A percentile compares a stretch with the other conserved stretches of the same genome.
These are phyloP conservation scores for Hypoxylon sp. DNA, from an alignment of 2,329 filamentous ascomycete genomes.

Conservation along the genomic window DNA sequence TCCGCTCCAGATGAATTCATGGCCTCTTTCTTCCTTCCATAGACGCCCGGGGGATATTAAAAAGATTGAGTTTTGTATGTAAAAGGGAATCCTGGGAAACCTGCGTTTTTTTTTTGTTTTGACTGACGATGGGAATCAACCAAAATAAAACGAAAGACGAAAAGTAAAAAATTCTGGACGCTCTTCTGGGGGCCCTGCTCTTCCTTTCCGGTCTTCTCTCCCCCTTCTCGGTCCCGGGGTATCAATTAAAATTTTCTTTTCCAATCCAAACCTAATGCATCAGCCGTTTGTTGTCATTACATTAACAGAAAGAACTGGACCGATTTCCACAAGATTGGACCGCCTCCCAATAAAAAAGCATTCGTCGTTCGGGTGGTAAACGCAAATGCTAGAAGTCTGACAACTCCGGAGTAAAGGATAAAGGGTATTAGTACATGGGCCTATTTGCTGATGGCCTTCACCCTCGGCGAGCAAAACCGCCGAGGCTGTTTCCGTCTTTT, in stretches of 20 bases:
- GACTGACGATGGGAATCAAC: no score
- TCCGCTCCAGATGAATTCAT: slow-evolving; percentile 25
- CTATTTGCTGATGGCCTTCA: no score
- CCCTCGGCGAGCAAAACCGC: not conserved
- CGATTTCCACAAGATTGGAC: slow-evolving; percentile 16
- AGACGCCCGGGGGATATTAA: slow-evolving; percentile 30
- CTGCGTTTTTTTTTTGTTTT: no score
- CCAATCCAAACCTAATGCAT: slow-evolving; percentile 37
- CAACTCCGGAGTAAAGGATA: slow-evolving; percentile 26
- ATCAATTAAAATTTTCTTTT: slow-evolving; percentile 40
- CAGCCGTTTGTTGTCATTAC: slow-evolving; percentile 43
- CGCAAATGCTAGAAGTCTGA: slow-evolving; percentile 33
- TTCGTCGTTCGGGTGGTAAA: slow-evolving; percentile 2
- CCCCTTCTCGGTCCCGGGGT: slow-evolving; percentile 37
- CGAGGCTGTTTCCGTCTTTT: not conserved
- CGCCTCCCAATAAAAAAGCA: not conserved
- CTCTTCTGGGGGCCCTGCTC: no score
- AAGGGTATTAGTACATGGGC: slow-evolving; percentile 38
- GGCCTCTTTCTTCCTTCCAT: slow-evolving; percentile 18
- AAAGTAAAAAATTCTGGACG: no score
- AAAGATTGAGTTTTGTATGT: no score
- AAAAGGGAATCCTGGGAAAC: no score
- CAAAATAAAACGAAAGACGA: slow-evolving; percentile 26
- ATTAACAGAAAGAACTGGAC: slow-evolving; percentile 36
- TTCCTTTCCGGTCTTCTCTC: slow-evolving; percentile 28